Evolutionary conservation across 352 stramenopile species (phyloP), one percentile per base, ranked within the genome.

Genomic region (Pythium sukuiense): DNA sequence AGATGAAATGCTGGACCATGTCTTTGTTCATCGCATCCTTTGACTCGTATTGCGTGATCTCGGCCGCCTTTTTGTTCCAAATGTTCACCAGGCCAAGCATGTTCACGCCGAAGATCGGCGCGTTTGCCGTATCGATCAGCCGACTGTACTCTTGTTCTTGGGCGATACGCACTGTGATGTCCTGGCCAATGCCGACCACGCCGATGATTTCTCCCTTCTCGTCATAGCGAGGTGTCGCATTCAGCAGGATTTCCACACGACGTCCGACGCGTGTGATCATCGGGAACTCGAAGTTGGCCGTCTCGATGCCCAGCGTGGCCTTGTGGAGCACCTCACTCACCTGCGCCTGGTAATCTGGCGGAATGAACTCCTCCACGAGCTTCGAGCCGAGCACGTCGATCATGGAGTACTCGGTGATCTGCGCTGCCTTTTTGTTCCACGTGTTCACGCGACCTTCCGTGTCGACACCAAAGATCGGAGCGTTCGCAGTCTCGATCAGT

Each of bases 281-380:
- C n/a, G 85, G 86, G 62, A 97, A 93, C 66, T 97, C 86, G 53
- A 95, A 97, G 54, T 95, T 94, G 16, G 85, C 86, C 0, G 85
- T 92, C 39, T 84, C 83, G 24, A 81, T 62, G 9, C 84, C 87
- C 35, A 82, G 71, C 33, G 84, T 76, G 0, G 85, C 85, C 58
- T 89, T 85, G 7, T 71, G 77, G 41, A 96, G 76, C 4, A 94
- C 85, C 54, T 82, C 68, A 5, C 74, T 76, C 12, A 96, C 85
- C 6, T 73, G 74, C 7, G 65, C 65, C 13, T 85, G 79, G 59
- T 89, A 89, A 45, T 96, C 77, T 6, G 81, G 65, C 0, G 82
- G 81, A 66, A 98, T 97, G 65, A 98, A 97, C 33, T 88, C 80
- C n/a, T 97, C 77, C 12, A 98, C 88, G 6, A 98, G 67, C 7